These are phyloP conservation scores for Suhomyces vadensis DNA, from an alignment of 805 yeast genomes.

Conservation along the genomic window DNA sequence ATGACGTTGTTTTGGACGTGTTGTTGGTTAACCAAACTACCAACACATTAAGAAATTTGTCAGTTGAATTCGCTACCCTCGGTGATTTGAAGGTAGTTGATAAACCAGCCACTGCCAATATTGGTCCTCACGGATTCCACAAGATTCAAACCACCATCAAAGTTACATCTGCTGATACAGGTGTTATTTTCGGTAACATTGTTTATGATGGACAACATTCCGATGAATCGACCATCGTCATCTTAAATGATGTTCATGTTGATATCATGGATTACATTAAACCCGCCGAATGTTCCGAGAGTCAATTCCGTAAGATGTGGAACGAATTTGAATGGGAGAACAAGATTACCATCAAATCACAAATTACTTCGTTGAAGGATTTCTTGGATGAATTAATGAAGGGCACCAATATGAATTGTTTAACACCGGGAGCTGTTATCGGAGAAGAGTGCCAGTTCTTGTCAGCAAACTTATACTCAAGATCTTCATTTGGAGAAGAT, in stretches of 20 bases:
- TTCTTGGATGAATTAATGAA: conserved; percentile 74
- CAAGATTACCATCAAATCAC: conserved; percentile 84
- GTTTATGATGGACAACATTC: conserved; percentile 96
- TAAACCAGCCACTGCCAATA: conserved; percentile 82
- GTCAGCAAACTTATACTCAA: conserved; percentile 90
- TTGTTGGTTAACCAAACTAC: conserved; percentile 92
- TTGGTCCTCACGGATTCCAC: conserved; percentile 98
- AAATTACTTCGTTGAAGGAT: conserved; percentile 63
- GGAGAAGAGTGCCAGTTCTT: conserved; percentile 89
- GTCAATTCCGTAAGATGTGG: conserved; percentile 96
- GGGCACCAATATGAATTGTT: conserved; percentile 91
- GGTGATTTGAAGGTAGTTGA: conserved; percentile 96
- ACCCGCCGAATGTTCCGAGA: conserved; percentile 89
- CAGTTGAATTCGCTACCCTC: conserved; percentile 92
- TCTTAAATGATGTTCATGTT: conserved; percentile 90
- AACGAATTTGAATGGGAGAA: conserved; percentile 99
- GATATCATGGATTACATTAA: conserved; percentile 97
- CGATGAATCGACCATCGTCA: conserved; percentile 83
- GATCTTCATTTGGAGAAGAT: conserved; percentile 94
- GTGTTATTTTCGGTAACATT: conserved; percentile 96
- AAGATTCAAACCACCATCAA: conserved; percentile 84
- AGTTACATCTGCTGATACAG: conserved; percentile 97
- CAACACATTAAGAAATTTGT: conserved; percentile 83
- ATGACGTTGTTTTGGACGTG: conserved; percentile 92
- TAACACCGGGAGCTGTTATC: conserved; percentile 88